Conservation (phyloP, 441 rosid species). For the Syzygium syzygioides region DNA sequence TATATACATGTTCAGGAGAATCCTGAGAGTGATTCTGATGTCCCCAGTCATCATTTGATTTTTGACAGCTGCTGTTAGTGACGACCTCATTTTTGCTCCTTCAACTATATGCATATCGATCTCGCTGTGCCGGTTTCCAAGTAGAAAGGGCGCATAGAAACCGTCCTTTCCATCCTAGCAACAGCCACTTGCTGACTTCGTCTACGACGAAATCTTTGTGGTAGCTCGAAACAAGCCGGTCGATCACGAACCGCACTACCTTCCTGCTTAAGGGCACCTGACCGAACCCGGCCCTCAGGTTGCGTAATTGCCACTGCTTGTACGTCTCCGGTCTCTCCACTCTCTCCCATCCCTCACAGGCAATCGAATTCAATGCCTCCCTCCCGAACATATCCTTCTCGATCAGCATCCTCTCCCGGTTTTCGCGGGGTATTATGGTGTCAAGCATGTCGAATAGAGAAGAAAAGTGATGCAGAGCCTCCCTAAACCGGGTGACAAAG, state of each 20-base stretch:
- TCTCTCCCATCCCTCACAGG: not conserved
- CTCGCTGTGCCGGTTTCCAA: not conserved
- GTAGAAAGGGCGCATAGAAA: not conserved
- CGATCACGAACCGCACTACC: not conserved
- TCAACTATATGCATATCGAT: not conserved
- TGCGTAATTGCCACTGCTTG: not conserved
- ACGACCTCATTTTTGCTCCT: not conserved
- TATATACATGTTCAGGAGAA: not conserved
- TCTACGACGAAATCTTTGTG: not conserved
- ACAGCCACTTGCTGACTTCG: not conserved
- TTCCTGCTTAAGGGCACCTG: not conserved
- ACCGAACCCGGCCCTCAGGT: not conserved
- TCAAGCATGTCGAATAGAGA: slow-evolving; percentile 90
- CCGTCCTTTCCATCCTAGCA: not conserved
- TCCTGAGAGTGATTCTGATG: not conserved
- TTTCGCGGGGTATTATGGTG: slow-evolving; percentile 62
- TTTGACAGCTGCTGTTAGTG: not conserved
- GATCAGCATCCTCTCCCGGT: slow-evolving; percentile 61
- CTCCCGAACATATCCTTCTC: slow-evolving; percentile 55
- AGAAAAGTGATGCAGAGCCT: slow-evolving; percentile 84
- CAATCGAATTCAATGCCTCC: slow-evolving; percentile 1
- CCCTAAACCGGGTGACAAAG: slow-evolving; percentile 76
- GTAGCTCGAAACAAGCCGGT: not conserved
- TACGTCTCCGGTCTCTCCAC: not conserved
- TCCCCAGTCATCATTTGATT: not conserved